Evolutionary conservation across 1,284 basidiomycete genomes (phyloP).

Genomic region (Heterobasidion occidentale): DNA sequence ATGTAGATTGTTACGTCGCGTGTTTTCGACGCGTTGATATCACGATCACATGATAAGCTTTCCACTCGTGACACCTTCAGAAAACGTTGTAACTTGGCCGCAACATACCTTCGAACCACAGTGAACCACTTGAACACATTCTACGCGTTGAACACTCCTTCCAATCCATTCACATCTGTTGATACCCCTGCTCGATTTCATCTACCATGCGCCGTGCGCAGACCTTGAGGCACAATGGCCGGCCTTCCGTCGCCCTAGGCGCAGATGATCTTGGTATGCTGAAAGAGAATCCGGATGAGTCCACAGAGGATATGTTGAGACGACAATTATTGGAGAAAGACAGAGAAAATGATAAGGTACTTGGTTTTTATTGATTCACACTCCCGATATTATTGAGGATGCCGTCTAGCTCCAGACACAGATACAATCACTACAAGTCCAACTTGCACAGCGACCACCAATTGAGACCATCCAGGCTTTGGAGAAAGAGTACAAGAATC

Average conservation of each 20-base stretch:
- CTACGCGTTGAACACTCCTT: background rate
- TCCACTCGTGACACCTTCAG: too few species aligned
- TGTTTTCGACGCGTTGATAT: background rate
- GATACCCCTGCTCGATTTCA: background rate
- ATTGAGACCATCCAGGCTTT: constrained; percentile 53
- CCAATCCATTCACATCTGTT: background rate
- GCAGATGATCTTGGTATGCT: constrained; percentile 54
- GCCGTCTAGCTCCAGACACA: constrained; percentile 46
- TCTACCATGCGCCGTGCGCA: constrained; percentile 40
- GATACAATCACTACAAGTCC: constrained; percentile 51
- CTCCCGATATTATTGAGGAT: background rate
- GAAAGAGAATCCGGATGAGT: constrained; percentile 46
- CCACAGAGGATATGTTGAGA: constrained; percentile 51
- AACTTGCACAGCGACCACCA: constrained; percentile 57
- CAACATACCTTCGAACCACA: too few species aligned
- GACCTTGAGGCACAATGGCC: constrained; percentile 39
- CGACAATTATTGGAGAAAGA: constrained; percentile 63
- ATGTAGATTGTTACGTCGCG: background rate
- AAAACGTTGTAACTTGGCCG: too few species aligned
- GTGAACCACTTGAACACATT: background rate
- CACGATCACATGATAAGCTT: background rate
- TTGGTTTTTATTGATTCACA: constrained; percentile 2
- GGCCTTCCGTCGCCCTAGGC: constrained; percentile 34
- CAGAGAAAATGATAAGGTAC: constrained; percentile 61
- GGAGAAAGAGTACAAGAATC: constrained; percentile 60